Evolutionary conservation across 257 asterid genomes (phyloP).

Genomic region (Solanum acaule): DNA sequence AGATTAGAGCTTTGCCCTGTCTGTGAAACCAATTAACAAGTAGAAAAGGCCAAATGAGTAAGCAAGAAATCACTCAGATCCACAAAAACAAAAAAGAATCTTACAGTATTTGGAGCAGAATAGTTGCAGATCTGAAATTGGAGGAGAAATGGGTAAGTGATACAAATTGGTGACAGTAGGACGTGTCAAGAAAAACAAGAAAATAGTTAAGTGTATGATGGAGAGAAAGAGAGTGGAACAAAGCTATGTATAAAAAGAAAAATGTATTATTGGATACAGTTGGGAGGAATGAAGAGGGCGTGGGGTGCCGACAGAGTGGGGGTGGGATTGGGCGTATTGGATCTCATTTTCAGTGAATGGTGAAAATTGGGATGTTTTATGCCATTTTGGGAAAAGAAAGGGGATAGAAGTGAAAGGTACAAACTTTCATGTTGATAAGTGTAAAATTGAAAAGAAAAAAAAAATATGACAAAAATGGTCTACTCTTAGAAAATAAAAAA

Average conservation of each 20-base stretch:
- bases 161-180: background rate
- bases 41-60: background rate
- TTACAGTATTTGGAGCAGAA: background rate
- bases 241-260: background rate
- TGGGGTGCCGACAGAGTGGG: background rate
- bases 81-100: background rate
- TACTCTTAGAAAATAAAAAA: background rate
- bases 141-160: background rate
- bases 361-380: background rate
- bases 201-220: background rate
- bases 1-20: background rate
- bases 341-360: conserved; percentile 1
- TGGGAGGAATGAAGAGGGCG: background rate
- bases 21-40: background rate
- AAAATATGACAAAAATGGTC: background rate
- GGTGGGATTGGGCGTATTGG: background rate
- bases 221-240: background rate
- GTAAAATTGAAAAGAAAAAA: background rate
- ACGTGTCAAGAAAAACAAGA: background rate
- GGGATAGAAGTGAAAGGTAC: background rate
- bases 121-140: conserved; percentile 2
- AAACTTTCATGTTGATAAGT: background rate
- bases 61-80: background rate
- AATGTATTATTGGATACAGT: background rate
- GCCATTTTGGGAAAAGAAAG: background rate